phyloP scores from a whole-genome alignment of 129 eudicot species.

The Arctium minus region DNA sequence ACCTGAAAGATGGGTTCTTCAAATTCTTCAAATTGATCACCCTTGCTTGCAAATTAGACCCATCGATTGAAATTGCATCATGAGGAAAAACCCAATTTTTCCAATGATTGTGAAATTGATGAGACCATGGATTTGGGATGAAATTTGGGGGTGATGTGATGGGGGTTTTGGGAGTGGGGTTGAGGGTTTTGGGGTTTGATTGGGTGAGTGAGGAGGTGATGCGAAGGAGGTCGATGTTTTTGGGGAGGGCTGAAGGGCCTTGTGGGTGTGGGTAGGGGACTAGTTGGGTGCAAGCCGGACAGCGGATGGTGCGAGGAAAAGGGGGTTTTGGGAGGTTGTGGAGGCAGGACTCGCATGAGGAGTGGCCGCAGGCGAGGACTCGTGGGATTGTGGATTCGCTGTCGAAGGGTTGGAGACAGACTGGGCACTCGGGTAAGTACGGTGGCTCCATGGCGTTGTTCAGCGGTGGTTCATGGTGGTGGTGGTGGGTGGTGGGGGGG shows the following conservation, averaged over 20 bases:
- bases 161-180: slow-evolving; percentile 18
- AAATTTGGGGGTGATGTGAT: neutral
- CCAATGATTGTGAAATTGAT: slow-evolving; percentile 53
- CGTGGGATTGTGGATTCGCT: slow-evolving; percentile 54
- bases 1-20: neutral
- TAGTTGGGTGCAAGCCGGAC: slow-evolving; percentile 81
- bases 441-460: slow-evolving; percentile 32
- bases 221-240: slow-evolving; percentile 80
- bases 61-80: slow-evolving; percentile 28
- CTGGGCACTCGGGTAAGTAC: slow-evolving; percentile 78
- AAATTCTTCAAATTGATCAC: neutral
- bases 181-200: neutral
- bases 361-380: slow-evolving; percentile 88
- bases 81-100: slow-evolving; percentile 47
- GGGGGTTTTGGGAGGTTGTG: slow-evolving; percentile 64
- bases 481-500: no score
- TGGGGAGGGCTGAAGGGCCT: slow-evolving; percentile 61
- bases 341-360: slow-evolving; percentile 65
- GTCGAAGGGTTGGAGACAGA: slow-evolving; percentile 69
- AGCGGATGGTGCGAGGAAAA: slow-evolving; percentile 57
- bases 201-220: slow-evolving; percentile 31
- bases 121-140: slow-evolving; percentile 47
- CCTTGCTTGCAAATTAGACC: slow-evolving; percentile 8
- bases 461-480: neutral
- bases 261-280: slow-evolving; percentile 46